Percentiles rank a stretch among this genome's conserved stretches.
phyloP scores from a whole-genome alignment of 192 early-diverging fungal species.

The Coemansia sp. region DNA sequence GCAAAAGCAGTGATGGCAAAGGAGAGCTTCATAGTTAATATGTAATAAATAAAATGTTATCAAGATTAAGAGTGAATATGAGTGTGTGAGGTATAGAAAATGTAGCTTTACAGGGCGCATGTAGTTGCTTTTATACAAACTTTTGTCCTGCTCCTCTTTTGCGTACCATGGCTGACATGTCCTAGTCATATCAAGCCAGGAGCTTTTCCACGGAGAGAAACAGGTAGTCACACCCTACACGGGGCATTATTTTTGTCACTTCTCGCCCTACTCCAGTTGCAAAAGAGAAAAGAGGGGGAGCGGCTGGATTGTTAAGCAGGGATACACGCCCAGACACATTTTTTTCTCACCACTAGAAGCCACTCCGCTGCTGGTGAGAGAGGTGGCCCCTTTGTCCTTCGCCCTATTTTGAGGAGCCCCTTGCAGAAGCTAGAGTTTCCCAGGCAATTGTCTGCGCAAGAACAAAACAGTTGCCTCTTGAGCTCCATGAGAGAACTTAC shows the following conservation, averaged over 20 bases:
- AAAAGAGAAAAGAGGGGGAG: not conserved
- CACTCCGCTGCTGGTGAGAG: not conserved
- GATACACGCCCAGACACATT: not conserved
- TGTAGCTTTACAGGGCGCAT: not conserved
- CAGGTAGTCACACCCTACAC: not conserved
- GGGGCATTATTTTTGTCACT: not conserved
- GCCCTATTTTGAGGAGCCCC: constrained; percentile 2
- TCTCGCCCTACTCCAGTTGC: not conserved
- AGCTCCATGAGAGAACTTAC: not conserved
- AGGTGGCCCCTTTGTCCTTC: not conserved
- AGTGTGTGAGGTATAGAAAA: not conserved
- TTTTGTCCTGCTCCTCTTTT: not conserved
- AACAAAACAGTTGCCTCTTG: not conserved
- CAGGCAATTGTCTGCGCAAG: not conserved
- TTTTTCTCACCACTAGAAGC: not conserved
- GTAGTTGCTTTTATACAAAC: not conserved
- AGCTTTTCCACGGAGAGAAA: not conserved
- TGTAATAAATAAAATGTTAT: not conserved
- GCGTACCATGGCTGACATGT: not conserved
- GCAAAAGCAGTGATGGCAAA: constrained; percentile 11
- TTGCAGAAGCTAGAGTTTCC: not conserved
- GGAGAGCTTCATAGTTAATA: constrained; percentile 16
- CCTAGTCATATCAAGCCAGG: not conserved
- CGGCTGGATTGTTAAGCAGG: not conserved
- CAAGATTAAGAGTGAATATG: not conserved